Evolutionary conservation across 495 filamentous ascomycete genomes (phyloP).

Genomic region (Aspergillus baeticus): DNA sequence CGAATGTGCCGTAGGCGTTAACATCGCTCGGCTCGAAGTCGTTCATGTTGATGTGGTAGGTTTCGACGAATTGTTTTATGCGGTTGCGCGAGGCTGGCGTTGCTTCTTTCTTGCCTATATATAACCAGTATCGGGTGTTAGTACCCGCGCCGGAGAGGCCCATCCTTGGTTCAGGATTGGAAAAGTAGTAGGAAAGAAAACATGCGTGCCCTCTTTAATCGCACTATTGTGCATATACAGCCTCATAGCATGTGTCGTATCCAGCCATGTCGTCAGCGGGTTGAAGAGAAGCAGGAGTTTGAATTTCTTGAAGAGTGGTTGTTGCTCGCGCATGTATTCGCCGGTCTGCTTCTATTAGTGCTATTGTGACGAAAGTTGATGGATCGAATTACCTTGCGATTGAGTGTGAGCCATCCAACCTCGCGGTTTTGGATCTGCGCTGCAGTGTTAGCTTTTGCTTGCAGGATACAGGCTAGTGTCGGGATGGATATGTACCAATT

Average conservation of each 20-base stretch:
- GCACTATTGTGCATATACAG: conserved; percentile 32
- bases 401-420: conserved; percentile 35
- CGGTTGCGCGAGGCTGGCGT: conserved; percentile 17
- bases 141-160: too few species aligned
- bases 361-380: too few species aligned
- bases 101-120: conserved; percentile 10
- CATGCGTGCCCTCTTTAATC: conserved; percentile 12
- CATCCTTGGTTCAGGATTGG: too few species aligned
- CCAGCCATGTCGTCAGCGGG: conserved; percentile 39
- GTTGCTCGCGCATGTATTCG: conserved; percentile 33
- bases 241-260: conserved; percentile 33
- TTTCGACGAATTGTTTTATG: conserved; percentile 36
- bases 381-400: conserved; percentile 23
- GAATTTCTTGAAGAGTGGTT: conserved; percentile 38
- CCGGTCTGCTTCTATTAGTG: conserved; percentile 21
- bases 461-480: too few species aligned
- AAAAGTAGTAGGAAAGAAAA: too few species aligned
- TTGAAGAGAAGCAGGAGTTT: conserved; percentile 43
- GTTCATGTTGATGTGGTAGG: conserved; percentile 38
- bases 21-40: conserved; percentile 32
- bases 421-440: conserved; percentile 26
- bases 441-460: neutral
- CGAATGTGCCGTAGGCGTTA: conserved; percentile 33
- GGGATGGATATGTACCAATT: neutral
- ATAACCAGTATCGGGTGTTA: neutral